Evolutionary conservation across 768 basidiomycete genomes (phyloP).

Genomic region (Mrakia gelida): DNA sequence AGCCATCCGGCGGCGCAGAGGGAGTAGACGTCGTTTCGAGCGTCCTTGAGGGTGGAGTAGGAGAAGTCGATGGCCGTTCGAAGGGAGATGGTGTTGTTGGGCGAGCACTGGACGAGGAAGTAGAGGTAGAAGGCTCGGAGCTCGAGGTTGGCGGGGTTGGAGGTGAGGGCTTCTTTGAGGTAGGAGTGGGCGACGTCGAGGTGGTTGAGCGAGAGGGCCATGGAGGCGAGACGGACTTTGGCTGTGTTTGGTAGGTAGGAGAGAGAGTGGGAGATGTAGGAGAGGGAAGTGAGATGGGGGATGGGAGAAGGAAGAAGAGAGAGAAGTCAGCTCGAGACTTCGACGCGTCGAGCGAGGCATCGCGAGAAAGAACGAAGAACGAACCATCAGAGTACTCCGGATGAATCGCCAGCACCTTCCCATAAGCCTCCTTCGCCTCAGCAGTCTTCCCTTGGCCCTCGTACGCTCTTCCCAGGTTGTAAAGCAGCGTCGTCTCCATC

Average conservation of each 20-base stretch:
- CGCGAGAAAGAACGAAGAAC: slow-evolving; percentile 38
- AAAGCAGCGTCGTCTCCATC: slow-evolving; percentile 75
- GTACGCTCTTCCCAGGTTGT: slow-evolving; percentile 86
- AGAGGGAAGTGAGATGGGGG: background rate
- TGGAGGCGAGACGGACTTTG: slow-evolving; percentile 83
- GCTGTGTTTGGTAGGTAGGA: slow-evolving; percentile 58
- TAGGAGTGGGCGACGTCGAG: slow-evolving; percentile 79
- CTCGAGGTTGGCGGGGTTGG: slow-evolving; percentile 73
- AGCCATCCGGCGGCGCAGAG: slow-evolving; percentile 86
- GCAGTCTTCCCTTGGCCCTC: slow-evolving; percentile 73
- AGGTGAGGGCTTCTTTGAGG: slow-evolving; percentile 78
- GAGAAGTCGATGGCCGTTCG: slow-evolving; percentile 83
- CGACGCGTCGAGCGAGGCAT: background rate
- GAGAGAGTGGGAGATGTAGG: background rate
- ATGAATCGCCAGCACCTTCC: slow-evolving; percentile 79
- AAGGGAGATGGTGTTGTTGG: slow-evolving; percentile 48
- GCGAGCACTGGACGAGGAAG: slow-evolving; percentile 60
- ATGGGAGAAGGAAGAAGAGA: background rate
- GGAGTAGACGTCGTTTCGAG: slow-evolving; percentile 82
- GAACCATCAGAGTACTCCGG: slow-evolving; percentile 93
- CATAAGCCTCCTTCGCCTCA: slow-evolving; percentile 78
- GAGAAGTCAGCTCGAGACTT: background rate
- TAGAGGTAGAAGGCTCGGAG: slow-evolving; percentile 89
- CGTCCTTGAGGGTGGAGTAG: slow-evolving; percentile 77
- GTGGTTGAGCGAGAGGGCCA: slow-evolving; percentile 65